A percentile compares a stretch with the other conserved stretches of the same genome.
These are phyloP conservation scores for Paramecium primaurelia DNA, from an alignment of 73 alveolate species.

Conservation along the genomic window DNA sequence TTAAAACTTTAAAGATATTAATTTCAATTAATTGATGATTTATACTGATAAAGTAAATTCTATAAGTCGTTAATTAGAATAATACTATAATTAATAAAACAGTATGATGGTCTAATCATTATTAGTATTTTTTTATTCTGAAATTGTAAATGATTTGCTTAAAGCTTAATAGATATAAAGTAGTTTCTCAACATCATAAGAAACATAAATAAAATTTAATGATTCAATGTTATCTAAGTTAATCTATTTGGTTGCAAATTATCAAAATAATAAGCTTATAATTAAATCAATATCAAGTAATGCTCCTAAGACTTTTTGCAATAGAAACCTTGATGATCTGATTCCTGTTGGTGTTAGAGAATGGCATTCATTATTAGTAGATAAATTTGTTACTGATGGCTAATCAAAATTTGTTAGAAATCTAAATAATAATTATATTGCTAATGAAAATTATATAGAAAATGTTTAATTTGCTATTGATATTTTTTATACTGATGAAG, in stretches of 20 bases:
- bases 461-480: conserved; percentile 16
- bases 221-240: not conserved
- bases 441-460: not conserved
- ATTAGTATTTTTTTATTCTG: not conserved
- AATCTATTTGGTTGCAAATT: not conserved
- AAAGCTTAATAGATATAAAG: not conserved
- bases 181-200: not conserved
- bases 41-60: not conserved
- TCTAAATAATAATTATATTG: not conserved
- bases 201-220: not conserved
- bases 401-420: not conserved
- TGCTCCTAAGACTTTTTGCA: not conserved
- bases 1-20: not conserved
- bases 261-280: not conserved
- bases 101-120: not conserved
- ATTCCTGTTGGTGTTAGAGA: not conserved
- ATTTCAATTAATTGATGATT: not conserved
- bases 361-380: not conserved
- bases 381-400: not conserved
- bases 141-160: not conserved
- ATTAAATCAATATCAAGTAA: not conserved
- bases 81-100: not conserved
- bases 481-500: not conserved
- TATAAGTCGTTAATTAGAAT: not conserved
- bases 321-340: not conserved